phyloP scores from a whole-genome alignment of 2,329 filamentous ascomycete genomes.

The Fusarium beomiforme region DNA sequence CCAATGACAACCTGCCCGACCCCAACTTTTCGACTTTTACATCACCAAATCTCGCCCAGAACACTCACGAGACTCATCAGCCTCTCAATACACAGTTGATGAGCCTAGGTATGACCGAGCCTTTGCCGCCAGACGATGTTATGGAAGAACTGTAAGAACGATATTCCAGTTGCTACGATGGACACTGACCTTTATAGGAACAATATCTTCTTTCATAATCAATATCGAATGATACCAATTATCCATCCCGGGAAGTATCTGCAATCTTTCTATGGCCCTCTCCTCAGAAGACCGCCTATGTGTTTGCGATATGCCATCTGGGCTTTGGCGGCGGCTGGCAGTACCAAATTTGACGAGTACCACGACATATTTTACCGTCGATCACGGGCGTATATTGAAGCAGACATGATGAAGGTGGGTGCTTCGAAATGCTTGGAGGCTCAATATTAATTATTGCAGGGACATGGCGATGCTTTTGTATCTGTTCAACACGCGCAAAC shows the following conservation, averaged over 20 bases:
- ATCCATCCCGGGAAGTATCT: constrained; percentile 81
- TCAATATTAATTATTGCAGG: constrained; percentile 50
- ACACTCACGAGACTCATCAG: constrained; percentile 11
- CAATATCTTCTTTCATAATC: constrained; percentile 77
- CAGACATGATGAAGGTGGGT: constrained; percentile 80
- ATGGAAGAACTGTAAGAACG: constrained; percentile 80
- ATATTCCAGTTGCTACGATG: neutral
- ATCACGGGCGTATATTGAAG: constrained; percentile 82
- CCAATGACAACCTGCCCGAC: constrained; percentile 1
- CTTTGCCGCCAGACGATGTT: constrained; percentile 79
- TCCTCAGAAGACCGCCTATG: constrained; percentile 82
- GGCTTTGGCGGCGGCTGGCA: constrained; percentile 78
- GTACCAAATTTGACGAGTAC: constrained; percentile 76
- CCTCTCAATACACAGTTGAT: constrained; percentile 64
- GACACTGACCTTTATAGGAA: constrained; percentile 60
- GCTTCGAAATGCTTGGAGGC: no score
- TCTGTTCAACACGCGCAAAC: constrained; percentile 83
- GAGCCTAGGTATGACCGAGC: constrained; percentile 81
- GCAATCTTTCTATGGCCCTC: constrained; percentile 75
- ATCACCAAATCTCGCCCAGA: constrained; percentile 15
- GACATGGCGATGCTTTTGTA: constrained; percentile 81
- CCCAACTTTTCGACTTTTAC: constrained; percentile 26
- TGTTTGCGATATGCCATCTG: constrained; percentile 89
- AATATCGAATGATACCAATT: constrained; percentile 78
- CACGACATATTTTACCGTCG: constrained; percentile 84